These are phyloP conservation scores for Clonostachys chloroleuca DNA, from an alignment of 2,329 filamentous ascomycete genomes.

Conservation along the genomic window DNA sequence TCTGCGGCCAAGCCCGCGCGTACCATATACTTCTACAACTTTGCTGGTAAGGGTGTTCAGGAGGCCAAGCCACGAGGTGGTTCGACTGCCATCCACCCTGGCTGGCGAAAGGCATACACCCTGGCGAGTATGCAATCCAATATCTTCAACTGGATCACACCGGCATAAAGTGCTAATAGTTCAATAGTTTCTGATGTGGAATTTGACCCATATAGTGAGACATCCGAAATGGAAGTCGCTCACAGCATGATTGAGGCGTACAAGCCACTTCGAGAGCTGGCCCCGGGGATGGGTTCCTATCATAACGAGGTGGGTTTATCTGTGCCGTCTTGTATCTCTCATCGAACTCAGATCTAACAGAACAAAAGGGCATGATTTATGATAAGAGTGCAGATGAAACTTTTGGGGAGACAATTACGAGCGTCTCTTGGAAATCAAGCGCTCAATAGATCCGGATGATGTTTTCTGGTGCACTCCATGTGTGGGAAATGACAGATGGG, in stretches of 20 bases:
- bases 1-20: slow-evolving; percentile 18
- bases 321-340: background rate
- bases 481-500: slow-evolving; percentile 38
- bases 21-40: slow-evolving; percentile 26
- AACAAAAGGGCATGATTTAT: slow-evolving; percentile 21
- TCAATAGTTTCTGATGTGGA: background rate
- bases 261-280: slow-evolving; percentile 29
- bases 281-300: slow-evolving; percentile 35
- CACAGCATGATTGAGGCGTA: slow-evolving; percentile 15
- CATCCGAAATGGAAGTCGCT: slow-evolving; percentile 15
- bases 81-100: slow-evolving; percentile 40
- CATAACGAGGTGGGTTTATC: slow-evolving; percentile 33
- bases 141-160: slow-evolving; percentile 9
- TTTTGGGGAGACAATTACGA: slow-evolving; percentile 41
- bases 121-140: slow-evolving; percentile 27
- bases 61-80: slow-evolving; percentile 39
- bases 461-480: slow-evolving; percentile 44
- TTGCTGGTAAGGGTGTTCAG: slow-evolving; percentile 37
- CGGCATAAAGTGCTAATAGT: slow-evolving; percentile 10
- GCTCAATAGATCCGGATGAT: slow-evolving; percentile 35
- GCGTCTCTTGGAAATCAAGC: slow-evolving; percentile 37
- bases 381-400: slow-evolving; percentile 29
- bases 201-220: slow-evolving; percentile 10
- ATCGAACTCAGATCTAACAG: background rate
- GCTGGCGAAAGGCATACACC: slow-evolving; percentile 42